These are phyloP conservation scores for Xylariaceae sp. DNA, from an alignment of 2,329 filamentous ascomycete genomes.

Conservation along the genomic window DNA sequence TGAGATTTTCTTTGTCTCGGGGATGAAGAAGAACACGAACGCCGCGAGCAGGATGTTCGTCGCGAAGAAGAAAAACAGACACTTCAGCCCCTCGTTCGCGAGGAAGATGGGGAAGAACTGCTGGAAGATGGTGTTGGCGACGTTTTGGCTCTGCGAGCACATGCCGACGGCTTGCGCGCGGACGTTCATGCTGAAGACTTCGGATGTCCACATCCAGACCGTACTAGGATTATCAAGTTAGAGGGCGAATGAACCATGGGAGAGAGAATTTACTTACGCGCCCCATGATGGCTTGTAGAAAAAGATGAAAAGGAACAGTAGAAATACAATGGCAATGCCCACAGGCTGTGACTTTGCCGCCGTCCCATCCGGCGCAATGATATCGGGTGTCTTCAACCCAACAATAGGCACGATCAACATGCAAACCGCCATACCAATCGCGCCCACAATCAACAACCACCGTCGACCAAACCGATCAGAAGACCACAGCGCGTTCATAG, in stretches of 20 bases:
- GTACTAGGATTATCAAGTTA: too few relatives aligned
- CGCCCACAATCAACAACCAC: conserved; percentile 64
- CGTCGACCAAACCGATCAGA: conserved; percentile 67
- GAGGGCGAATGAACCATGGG: neutral
- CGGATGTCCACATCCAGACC: too few relatives aligned
- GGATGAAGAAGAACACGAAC: conserved; percentile 48
- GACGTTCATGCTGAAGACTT: too few relatives aligned
- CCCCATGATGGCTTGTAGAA: conserved; percentile 50
- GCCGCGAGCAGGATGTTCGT: conserved; percentile 44
- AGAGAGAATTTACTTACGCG: conserved; percentile 13
- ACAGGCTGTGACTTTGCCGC: conserved; percentile 51
- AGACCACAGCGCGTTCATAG: conserved; percentile 67
- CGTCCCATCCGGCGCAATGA: conserved; percentile 37
- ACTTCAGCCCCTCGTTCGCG: conserved; percentile 35
- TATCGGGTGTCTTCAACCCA: conserved; percentile 47
- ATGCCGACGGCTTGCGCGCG: too few relatives aligned
- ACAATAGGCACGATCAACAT: conserved; percentile 59
- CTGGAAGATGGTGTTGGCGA: conserved; percentile 46
- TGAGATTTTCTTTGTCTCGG: conserved; percentile 46
- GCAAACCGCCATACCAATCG: conserved; percentile 62
- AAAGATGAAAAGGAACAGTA: conserved; percentile 61
- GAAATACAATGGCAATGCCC: conserved; percentile 62
- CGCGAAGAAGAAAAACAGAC: conserved; percentile 39
- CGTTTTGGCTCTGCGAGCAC: too few relatives aligned
- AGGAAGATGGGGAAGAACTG: conserved; percentile 67